Evolutionary conservation across 768 basidiomycete genomes (phyloP).

Genomic region (Rhodotorula paludigena): DNA sequence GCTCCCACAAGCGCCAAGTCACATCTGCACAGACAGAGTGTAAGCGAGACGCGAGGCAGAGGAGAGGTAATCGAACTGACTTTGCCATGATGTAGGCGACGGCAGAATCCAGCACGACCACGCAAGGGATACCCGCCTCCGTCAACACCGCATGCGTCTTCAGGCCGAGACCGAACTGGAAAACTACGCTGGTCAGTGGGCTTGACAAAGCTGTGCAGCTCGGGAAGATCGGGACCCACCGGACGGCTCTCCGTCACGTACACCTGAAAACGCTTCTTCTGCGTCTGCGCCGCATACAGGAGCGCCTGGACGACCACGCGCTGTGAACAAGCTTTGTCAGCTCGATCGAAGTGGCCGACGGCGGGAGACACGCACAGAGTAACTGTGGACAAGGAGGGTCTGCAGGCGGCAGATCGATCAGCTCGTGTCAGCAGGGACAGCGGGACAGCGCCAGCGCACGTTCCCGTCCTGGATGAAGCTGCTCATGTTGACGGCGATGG

Average conservation of each 20-base stretch:
- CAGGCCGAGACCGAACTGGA: constrained; percentile 55
- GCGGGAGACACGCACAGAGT: constrained; percentile 53
- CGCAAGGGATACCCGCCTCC: constrained; percentile 86
- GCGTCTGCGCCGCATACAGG: constrained; percentile 69
- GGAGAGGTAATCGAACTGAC: neutral
- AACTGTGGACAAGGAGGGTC: constrained; percentile 93
- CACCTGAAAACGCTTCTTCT: constrained; percentile 86
- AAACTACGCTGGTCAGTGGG: neutral
- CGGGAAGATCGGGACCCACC: constrained; percentile 54
- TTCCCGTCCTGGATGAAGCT: constrained; percentile 94
- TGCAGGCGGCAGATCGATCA: constrained; percentile 28
- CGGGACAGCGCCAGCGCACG: constrained; percentile 45
- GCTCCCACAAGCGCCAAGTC: constrained; percentile 77
- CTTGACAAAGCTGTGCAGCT: neutral
- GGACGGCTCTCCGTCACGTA: constrained; percentile 96
- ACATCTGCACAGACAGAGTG: constrained; percentile 49
- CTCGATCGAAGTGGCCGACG: too few species aligned
- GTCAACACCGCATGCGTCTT: constrained; percentile 84
- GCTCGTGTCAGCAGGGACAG: neutral
- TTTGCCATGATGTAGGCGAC: constrained; percentile 96
- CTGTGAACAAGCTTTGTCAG: neutral
- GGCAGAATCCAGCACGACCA: constrained; percentile 89
- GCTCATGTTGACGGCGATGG: constrained; percentile 81
- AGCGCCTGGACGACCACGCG: constrained; percentile 91
- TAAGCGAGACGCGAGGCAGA: neutral